Base-by-base conservation (phyloP, 2,329 filamentous ascomycete species). In the Alternaria triticimaculans region DNA sequence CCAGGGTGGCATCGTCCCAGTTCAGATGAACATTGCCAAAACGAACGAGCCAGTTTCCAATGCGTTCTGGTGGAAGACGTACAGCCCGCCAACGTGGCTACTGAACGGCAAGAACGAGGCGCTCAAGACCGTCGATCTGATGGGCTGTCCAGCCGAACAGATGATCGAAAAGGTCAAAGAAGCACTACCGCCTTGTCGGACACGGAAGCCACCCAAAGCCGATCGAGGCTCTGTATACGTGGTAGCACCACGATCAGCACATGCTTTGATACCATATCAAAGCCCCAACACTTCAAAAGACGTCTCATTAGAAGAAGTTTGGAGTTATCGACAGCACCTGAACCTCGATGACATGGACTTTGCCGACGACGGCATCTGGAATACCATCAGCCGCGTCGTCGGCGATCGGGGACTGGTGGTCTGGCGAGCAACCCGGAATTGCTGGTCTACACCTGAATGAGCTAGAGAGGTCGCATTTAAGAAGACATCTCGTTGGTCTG, bases 21-120 rank as follows among this genome's bases (percentile, higher is more conserved):
- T 88, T 7, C 92, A 95, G 73, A 88, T 91, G 1, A 92, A 92
- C 75, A 84, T 95, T 74, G 91, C 89, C 73, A 87, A 87, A 58
- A 89, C 92, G 68, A 85, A 87, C 5, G 89, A 77, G 20, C 70
- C 91, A 66, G 88, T 91, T 9, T 89, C 88, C 2, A 85, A 90
- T 33, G 90, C 90, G 4, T 84, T 92, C 55, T 95, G 92, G 92
- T 95, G 92, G 92, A 94, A 94, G 78, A 94, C 92, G 1, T 94
- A 94, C 76, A 92, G 89, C 76, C 92, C 92, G 18, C 92, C 92
- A 0, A 90, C 91, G 37, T 95, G 92, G 91, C 85, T 95, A 20
- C 83, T 94, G 7, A 90, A 93, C 68, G 90, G 90, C 58, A 92
- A 91, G 78, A 93, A 92, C 68, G 87, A 89, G 69, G 85, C 91